Percentiles rank a stretch among this genome's conserved stretches.
Conservation (phyloP, 2,329 filamentous ascomycete species). For the Verticillium longisporum region DNA sequence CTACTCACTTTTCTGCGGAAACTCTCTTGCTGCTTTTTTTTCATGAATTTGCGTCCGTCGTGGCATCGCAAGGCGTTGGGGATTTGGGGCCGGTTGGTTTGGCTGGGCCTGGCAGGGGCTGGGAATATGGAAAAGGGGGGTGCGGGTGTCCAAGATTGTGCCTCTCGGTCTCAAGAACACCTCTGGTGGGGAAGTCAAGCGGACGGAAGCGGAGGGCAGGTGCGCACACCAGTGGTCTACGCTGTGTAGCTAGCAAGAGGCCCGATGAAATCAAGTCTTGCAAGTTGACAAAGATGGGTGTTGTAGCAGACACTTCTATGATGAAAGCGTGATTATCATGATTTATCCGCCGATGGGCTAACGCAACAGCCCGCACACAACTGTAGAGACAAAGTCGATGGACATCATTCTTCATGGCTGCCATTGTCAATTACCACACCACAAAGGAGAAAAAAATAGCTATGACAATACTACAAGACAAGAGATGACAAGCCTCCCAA, state of each 20-base stretch:
- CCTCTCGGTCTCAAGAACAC: too few species aligned
- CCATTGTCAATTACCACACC: neutral
- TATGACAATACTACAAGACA: neutral
- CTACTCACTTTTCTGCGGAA: neutral
- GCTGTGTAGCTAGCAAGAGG: too few species aligned
- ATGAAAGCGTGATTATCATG: too few species aligned
- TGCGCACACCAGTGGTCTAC: too few species aligned
- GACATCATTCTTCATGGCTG: too few species aligned
- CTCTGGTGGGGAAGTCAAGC: neutral
- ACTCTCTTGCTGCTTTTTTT: neutral
- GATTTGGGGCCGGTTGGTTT: neutral
- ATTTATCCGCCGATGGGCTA: too few species aligned
- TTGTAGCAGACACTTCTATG: too few species aligned
- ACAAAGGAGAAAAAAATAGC: neutral
- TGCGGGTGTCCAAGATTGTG: neutral
- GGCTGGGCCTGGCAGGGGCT: neutral
- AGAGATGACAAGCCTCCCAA: neutral
- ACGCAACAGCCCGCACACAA: neutral
- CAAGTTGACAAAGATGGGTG: too few species aligned
- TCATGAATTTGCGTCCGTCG: neutral
- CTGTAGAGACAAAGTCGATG: neutral
- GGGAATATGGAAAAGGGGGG: neutral
- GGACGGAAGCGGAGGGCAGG: too few species aligned
- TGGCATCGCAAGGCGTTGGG: slow-evolving; percentile 1
- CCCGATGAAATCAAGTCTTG: too few species aligned